A percentile compares a stretch with the other conserved stretches of the same genome.
phyloP scores from a whole-genome alignment of 306 rosid species.

The Pueraria montana region DNA sequence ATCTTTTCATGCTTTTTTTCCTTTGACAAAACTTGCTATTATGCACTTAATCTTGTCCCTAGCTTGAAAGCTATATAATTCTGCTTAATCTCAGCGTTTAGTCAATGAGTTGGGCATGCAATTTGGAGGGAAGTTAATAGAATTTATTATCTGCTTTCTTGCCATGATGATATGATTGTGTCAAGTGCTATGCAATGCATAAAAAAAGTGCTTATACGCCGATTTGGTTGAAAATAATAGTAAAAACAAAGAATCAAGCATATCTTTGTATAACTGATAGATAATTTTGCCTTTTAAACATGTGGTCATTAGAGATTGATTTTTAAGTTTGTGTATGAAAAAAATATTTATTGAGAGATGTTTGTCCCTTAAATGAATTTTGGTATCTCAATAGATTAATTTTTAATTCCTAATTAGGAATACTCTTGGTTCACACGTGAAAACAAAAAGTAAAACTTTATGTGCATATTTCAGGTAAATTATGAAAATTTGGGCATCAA shows the following conservation, averaged over 20 bases:
- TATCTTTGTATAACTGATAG: too few species aligned
- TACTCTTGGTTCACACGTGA: too few species aligned
- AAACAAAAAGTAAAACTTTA: too few species aligned
- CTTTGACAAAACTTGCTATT: slow-evolving; percentile 51
- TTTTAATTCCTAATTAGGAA: too few species aligned
- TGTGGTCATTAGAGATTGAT: neutral
- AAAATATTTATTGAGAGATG: neutral
- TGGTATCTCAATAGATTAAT: too few species aligned
- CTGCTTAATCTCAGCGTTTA: slow-evolving; percentile 20
- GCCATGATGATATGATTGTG: slow-evolving; percentile 50
- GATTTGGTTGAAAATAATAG: neutral
- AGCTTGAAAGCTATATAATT: slow-evolving; percentile 16
- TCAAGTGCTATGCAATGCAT: neutral
- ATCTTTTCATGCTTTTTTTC: slow-evolving; percentile 37
- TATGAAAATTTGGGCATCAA: neutral
- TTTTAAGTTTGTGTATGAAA: too few species aligned
- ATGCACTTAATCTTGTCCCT: slow-evolving; percentile 49
- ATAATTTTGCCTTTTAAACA: neutral
- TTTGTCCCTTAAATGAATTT: too few species aligned
- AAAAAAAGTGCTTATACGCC: neutral
- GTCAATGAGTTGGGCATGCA: slow-evolving; percentile 18
- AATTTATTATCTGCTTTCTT: slow-evolving; percentile 16
- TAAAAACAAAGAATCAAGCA: too few species aligned
- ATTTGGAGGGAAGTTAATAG: slow-evolving; percentile 6
- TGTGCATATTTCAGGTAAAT: too few species aligned